These are phyloP conservation scores for Poterioochromonas sp. DNA, from an alignment of 352 stramenopile genomes.

Conservation along the genomic window DNA sequence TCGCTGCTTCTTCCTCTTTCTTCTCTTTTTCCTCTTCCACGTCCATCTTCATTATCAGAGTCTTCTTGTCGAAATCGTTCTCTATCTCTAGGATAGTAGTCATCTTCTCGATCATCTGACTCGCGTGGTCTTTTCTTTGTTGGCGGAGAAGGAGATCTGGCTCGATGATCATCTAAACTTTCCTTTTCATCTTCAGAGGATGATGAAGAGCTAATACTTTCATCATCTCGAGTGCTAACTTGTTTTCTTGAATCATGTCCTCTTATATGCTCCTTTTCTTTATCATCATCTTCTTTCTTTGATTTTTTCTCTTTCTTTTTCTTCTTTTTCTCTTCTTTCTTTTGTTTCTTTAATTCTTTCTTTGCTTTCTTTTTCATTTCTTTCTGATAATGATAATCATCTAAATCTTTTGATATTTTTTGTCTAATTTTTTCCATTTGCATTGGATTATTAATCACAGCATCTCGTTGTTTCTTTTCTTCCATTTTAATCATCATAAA, in stretches of 20 bases:
- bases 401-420: neutral
- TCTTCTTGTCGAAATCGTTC: neutral
- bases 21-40: neutral
- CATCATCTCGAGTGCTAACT: neutral
- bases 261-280: neutral
- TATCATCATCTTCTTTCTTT: neutral
- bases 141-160: neutral
- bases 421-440: neutral
- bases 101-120: neutral
- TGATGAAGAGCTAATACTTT: neutral
- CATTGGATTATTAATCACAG: conserved; percentile 1
- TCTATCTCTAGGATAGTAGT: neutral
- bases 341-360: conserved; percentile 17
- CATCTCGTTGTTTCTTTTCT: neutral
- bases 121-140: neutral
- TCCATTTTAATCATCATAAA: neutral
- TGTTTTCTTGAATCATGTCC: neutral
- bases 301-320: neutral
- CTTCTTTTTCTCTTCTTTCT: conserved; percentile 18
- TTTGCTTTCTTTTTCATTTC: neutral
- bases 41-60: too few relatives aligned
- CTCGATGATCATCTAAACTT: neutral
- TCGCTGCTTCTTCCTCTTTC: neutral
- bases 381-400: neutral
- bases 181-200: neutral